Evolutionary conservation across 1,284 basidiomycete genomes (phyloP).

Genomic region (Fistulinella staudtii): DNA sequence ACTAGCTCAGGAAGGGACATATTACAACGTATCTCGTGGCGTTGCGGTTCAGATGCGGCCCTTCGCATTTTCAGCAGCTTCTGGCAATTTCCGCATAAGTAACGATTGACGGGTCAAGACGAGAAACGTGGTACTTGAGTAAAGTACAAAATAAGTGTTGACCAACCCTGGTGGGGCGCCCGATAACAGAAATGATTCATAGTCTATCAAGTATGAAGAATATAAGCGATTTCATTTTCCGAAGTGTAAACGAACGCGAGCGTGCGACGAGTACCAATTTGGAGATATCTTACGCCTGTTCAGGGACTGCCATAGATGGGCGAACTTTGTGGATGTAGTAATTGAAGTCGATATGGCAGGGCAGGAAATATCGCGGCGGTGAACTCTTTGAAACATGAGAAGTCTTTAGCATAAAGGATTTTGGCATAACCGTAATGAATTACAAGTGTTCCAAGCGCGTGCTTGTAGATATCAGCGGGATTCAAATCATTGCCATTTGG

Average conservation of each 20-base stretch:
- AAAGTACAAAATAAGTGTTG: too few relatives aligned
- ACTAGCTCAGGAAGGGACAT: slow-evolving; percentile 1
- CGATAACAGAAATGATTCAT: slow-evolving; percentile 2
- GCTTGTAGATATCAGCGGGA: too few relatives aligned
- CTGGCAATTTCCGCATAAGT: neutral
- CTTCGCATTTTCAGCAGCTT: slow-evolving; percentile 3
- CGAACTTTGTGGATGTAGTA: neutral
- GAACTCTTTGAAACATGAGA: too few relatives aligned
- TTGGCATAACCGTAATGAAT: too few relatives aligned
- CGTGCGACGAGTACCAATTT: slow-evolving; percentile 3
- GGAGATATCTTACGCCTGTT: neutral
- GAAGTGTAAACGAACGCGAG: neutral
- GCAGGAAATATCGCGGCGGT: too few relatives aligned
- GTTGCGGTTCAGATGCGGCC: slow-evolving; percentile 9
- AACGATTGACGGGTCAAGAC: slow-evolving; percentile 4
- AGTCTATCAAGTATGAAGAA: neutral
- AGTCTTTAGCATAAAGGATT: too few relatives aligned
- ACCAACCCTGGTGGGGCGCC: too few relatives aligned
- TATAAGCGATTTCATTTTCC: slow-evolving; percentile 3
- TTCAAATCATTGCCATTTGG: too few relatives aligned
- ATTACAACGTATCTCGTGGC: neutral
- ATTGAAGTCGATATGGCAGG: too few relatives aligned
- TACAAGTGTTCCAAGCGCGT: too few relatives aligned
- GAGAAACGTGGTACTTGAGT: slow-evolving; percentile 3
- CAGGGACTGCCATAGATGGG: neutral